Evolutionary conservation across 352 stramenopile genomes (phyloP).

Genomic region (Phytophthora megakarya): DNA sequence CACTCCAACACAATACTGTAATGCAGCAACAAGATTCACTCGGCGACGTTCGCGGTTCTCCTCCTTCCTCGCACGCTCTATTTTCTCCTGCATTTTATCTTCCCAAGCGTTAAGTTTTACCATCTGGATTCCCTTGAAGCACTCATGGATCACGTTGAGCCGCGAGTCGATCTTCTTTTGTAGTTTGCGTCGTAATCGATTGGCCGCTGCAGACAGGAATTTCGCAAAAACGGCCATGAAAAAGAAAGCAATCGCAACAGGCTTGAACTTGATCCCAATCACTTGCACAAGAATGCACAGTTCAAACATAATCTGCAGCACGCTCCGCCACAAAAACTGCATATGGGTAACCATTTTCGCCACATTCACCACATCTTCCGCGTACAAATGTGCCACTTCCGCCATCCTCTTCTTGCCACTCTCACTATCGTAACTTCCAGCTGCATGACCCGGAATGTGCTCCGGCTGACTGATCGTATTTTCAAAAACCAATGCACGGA

Average conservation of each 20-base stretch:
- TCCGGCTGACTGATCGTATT: slow-evolving; percentile 39
- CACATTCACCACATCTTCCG: slow-evolving; percentile 32
- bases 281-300: slow-evolving; percentile 47
- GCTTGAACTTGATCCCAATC: slow-evolving; percentile 37
- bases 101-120: slow-evolving; percentile 70
- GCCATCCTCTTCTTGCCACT: slow-evolving; percentile 44
- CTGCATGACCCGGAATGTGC: slow-evolving; percentile 23
- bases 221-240: slow-evolving; percentile 28
- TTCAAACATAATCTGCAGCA: slow-evolving; percentile 40
- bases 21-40: slow-evolving; percentile 27
- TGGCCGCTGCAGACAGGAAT: slow-evolving; percentile 29
- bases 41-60: slow-evolving; percentile 38
- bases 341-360: slow-evolving; percentile 33
- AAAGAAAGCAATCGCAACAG: slow-evolving; percentile 35
- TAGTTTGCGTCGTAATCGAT: slow-evolving; percentile 27
- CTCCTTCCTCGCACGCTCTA: slow-evolving; percentile 42
- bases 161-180: slow-evolving; percentile 27
- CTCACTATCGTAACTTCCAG: slow-evolving; percentile 29
- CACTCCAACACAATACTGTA: slow-evolving; percentile 38
- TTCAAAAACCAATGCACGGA: slow-evolving; percentile 46
- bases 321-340: slow-evolving; percentile 38
- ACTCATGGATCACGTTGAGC: slow-evolving; percentile 51
- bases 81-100: slow-evolving; percentile 48
- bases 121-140: slow-evolving; percentile 60
- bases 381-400: slow-evolving; percentile 42